These are phyloP conservation scores for Sporothrix schenckii DNA, from an alignment of 2,329 filamentous ascomycete species.

Conservation along the genomic window DNA sequence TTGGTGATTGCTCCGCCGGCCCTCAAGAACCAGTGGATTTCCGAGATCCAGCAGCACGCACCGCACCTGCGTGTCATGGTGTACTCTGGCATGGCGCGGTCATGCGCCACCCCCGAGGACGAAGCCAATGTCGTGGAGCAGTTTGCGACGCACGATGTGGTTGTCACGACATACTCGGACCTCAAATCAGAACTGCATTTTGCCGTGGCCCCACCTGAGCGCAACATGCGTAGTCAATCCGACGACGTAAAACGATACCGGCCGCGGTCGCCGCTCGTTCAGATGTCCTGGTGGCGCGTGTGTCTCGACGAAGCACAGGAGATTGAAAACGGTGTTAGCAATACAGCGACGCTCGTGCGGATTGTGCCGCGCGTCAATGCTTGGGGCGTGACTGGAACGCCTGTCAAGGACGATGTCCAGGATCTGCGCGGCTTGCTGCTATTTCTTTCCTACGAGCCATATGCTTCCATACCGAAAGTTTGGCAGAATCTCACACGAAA, in stretches of 20 bases:
- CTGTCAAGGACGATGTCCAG: conserved; percentile 66
- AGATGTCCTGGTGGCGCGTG: conserved; percentile 86
- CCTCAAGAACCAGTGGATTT: conserved; percentile 63
- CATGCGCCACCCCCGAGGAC: conserved; percentile 45
- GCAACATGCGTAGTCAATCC: conserved; percentile 62
- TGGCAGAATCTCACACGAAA: conserved; percentile 69
- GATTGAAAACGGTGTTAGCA: conserved; percentile 85
- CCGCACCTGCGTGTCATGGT: conserved; percentile 59
- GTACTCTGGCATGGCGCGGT: conserved; percentile 54
- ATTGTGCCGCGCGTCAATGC: conserved; percentile 81
- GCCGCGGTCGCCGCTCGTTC: conserved; percentile 73
- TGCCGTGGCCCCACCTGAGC: conserved; percentile 68
- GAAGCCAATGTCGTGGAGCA: conserved; percentile 49
- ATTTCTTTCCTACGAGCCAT: conserved; percentile 80
- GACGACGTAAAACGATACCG: conserved; percentile 60
- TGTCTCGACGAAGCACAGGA: conserved; percentile 83
- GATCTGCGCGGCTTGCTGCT: conserved; percentile 77
- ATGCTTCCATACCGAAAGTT: conserved; percentile 62
- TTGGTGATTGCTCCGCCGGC: conserved; percentile 64
- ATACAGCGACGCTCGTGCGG: conserved; percentile 78
- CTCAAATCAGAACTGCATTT: conserved; percentile 82
- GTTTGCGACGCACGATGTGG: conserved; percentile 58
- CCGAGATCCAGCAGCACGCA: conserved; percentile 62
- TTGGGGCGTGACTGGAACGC: conserved; percentile 92
- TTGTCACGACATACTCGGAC: conserved; percentile 68